Conservation (phyloP, 768 basidiomycete species). For the Mrakia frigida region DNA sequence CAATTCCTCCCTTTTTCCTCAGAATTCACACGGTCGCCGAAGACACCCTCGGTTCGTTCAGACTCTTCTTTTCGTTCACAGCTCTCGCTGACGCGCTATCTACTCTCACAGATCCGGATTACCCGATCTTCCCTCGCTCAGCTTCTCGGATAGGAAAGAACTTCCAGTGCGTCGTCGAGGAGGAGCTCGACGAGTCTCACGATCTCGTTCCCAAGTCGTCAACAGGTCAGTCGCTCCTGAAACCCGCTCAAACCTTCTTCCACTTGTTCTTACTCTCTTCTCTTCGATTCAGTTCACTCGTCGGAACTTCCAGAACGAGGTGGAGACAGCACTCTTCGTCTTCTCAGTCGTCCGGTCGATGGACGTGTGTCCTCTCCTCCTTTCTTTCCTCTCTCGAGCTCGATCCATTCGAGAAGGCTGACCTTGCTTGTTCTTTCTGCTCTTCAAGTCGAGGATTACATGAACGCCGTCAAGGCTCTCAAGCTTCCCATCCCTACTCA, state of each 20-base stretch:
- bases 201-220: not conserved
- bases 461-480: constrained; percentile 11
- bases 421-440: not conserved
- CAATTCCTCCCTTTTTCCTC: not conserved
- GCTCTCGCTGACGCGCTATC: not conserved
- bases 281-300: not conserved
- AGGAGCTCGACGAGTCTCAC: constrained; percentile 3
- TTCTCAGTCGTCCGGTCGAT: constrained; percentile 1
- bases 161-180: constrained; percentile 55
- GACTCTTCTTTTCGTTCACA: constrained; percentile 18
- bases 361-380: not conserved
- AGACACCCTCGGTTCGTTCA: constrained; percentile 70
- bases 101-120: constrained; percentile 71
- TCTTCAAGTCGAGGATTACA: constrained; percentile 8
- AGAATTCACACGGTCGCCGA: constrained; percentile 83
- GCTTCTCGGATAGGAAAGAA: constrained; percentile 84
- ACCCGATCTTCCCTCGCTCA: constrained; percentile 90
- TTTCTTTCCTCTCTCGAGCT: not conserved
- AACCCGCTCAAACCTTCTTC: not conserved
- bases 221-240: not conserved
- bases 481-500: not conserved
- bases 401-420: too few relatives aligned
- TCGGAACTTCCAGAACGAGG: constrained; percentile 14
- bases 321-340: not conserved
- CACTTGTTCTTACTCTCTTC: not conserved